Evolutionary conservation across 2,329 filamentous ascomycete species (phyloP).

Genomic region (Thermoascus crustaceus): DNA sequence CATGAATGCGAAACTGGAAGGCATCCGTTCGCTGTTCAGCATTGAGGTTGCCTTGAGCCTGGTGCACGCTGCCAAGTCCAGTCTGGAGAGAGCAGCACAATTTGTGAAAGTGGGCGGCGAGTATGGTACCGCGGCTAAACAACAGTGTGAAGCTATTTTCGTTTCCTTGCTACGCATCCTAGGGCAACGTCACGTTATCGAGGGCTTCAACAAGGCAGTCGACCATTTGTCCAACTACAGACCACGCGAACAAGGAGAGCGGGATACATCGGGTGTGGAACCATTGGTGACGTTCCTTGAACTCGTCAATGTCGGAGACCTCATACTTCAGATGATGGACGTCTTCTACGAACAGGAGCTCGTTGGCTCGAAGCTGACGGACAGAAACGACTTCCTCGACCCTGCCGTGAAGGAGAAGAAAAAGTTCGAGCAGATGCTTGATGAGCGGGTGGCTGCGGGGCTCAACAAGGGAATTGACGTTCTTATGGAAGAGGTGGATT

Average conservation of each 20-base stretch:
- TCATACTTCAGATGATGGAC: constrained; percentile 98
- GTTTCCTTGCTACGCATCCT: constrained; percentile 74
- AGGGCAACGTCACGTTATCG: constrained; percentile 76
- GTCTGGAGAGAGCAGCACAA: constrained; percentile 73
- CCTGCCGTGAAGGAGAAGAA: constrained; percentile 92
- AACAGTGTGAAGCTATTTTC: constrained; percentile 87
- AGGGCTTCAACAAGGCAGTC: constrained; percentile 90
- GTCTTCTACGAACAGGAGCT: constrained; percentile 98
- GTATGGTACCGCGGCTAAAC: constrained; percentile 70
- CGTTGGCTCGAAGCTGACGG: constrained; percentile 69
- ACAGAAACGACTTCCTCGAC: constrained; percentile 90
- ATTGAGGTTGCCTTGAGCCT: constrained; percentile 89
- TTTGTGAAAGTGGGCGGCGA: constrained; percentile 76
- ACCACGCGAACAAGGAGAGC: constrained; percentile 61
- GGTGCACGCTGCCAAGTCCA: constrained; percentile 80
- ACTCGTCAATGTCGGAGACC: constrained; percentile 92
- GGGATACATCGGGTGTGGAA: constrained; percentile 65
- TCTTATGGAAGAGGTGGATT: constrained; percentile 96
- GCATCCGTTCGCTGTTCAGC: constrained; percentile 90
- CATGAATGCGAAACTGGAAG: constrained; percentile 89
- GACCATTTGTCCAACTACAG: constrained; percentile 86
- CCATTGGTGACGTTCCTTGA: constrained; percentile 94
- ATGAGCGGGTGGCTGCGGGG: constrained; percentile 90
- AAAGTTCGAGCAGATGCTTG: constrained; percentile 96
- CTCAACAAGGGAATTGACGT: constrained; percentile 97